These are phyloP conservation scores for Sinapis alba DNA, from an alignment of 441 rosid species.

Conservation along the genomic window DNA sequence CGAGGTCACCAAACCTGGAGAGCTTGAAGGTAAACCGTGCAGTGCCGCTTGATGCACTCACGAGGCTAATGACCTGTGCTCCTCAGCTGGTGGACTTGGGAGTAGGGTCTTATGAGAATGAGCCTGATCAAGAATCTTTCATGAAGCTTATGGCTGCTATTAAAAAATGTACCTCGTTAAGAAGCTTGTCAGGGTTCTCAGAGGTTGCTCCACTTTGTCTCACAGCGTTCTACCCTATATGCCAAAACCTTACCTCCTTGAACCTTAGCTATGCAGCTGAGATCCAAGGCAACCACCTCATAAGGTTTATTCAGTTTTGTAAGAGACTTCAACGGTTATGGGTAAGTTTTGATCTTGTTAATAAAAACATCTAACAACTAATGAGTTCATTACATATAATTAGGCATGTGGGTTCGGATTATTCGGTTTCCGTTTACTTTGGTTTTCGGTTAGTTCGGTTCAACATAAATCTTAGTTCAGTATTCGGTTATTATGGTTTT, in stretches of 20 bases:
- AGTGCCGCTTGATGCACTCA: conserved; percentile 71
- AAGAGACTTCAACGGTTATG: conserved; percentile 77
- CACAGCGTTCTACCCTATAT: conserved; percentile 63
- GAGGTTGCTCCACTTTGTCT: conserved; percentile 73
- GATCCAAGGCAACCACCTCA: conserved; percentile 60
- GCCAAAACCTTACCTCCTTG: conserved; percentile 61
- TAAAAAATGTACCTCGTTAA: conserved; percentile 53
- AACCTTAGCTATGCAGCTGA: conserved; percentile 91
- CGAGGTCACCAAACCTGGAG: conserved; percentile 86
- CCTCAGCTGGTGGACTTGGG: conserved; percentile 86
- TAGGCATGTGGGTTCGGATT: neutral
- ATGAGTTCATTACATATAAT: neutral
- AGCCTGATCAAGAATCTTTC: conserved; percentile 63
- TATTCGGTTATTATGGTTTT: neutral
- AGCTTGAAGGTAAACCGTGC: conserved; percentile 80
- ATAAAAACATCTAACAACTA: neutral
- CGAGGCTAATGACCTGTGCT: conserved; percentile 61
- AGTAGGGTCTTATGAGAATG: conserved; percentile 73
- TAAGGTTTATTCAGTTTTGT: conserved; percentile 65
- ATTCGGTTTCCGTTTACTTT: neutral
- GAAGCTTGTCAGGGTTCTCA: conserved; percentile 87
- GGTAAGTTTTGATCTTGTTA: conserved; percentile 49
- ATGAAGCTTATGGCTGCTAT: conserved; percentile 51
- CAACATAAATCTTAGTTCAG: neutral
- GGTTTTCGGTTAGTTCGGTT: neutral